phyloP scores from a whole-genome alignment of 306 rosid genomes.

The Hippophae tibetana region DNA sequence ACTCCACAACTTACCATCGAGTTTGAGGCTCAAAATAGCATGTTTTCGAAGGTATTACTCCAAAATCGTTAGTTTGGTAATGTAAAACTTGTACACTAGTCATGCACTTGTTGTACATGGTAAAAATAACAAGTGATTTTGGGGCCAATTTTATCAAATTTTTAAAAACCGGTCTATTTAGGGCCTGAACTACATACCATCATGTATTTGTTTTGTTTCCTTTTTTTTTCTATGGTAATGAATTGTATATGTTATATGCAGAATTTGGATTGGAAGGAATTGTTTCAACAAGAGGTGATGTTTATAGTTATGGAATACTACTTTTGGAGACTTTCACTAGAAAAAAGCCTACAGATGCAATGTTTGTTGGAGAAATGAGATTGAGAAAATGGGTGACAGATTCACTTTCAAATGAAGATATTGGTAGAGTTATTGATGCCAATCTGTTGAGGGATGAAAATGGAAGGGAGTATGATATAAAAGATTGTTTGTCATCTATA shows the following conservation, averaged over 20 bases:
- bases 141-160: too few species aligned
- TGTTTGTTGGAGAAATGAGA: slow-evolving; percentile 1
- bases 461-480: neutral
- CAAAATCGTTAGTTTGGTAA: too few species aligned
- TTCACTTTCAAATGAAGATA: neutral
- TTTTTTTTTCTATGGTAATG: too few species aligned
- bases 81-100: too few species aligned
- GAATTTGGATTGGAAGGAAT: slow-evolving; percentile 13
- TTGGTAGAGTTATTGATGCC: slow-evolving; percentile 5
- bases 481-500: neutral
- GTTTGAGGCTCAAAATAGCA: too few species aligned
- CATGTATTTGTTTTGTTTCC: too few species aligned
- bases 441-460: neutral
- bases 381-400: slow-evolving; percentile 2
- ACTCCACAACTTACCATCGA: too few species aligned
- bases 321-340: slow-evolving; percentile 5
- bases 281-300: slow-evolving; percentile 7
- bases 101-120: too few species aligned
- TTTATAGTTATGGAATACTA: slow-evolving; percentile 11
- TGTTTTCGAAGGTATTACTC: too few species aligned
- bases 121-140: too few species aligned
- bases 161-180: too few species aligned
- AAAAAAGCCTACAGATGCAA: slow-evolving; percentile 2
- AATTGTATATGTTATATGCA: neutral
- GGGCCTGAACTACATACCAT: too few species aligned